Evolutionary conservation across 495 filamentous ascomycete species (phyloP), one percentile per base, ranked within the genome.

Genomic region (Bathelium albidoporum): DNA sequence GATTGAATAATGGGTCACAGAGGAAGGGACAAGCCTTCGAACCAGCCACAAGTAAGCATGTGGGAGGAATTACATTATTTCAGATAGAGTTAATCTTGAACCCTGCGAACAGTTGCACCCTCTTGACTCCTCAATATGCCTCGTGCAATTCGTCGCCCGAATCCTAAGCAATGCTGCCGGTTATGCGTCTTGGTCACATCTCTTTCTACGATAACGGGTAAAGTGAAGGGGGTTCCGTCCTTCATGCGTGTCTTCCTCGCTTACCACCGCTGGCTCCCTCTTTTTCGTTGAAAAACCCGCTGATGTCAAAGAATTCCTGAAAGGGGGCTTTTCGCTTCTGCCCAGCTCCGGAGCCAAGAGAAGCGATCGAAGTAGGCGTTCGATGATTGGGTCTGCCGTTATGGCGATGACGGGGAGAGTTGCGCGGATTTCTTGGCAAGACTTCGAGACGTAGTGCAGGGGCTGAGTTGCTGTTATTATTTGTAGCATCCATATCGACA

Each of bases 271-370:
- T 78, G 26, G 81, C 81, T 61, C 81, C 73, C 67, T 92, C 90
- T 65, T 85, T 84, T 14, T 81, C 80, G 64, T 87, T 82, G 28
- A 82, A 79, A 41, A 89, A 66, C 44, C 81, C 82, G 5, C 83
- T 83, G n/a, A 96, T 73, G 65, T 94, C 89, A 66, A 95, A 95
- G 64, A 91, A 86, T 62, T 96, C 91, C 1, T 82, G 82, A 41
- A 91, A 82, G 45, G 87, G 84, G 64, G 88, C 78, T 67, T 89
- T 86, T 18, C 91, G 82, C 75, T 96, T 96, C 31, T 87, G 87
- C 0, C 91, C 90, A 1, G 85, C 82, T 2, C 81, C 85, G 34
- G 69, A 81, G 20, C 79, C 82, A 55, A 82, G 78, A 64, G 68
- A 75, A 67, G 58, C 75, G 61, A 66, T 73, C 66, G 67, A 73